Conservation (phyloP, 345 rosid genomes). For the Eucalyptus tenuipes region DNA sequence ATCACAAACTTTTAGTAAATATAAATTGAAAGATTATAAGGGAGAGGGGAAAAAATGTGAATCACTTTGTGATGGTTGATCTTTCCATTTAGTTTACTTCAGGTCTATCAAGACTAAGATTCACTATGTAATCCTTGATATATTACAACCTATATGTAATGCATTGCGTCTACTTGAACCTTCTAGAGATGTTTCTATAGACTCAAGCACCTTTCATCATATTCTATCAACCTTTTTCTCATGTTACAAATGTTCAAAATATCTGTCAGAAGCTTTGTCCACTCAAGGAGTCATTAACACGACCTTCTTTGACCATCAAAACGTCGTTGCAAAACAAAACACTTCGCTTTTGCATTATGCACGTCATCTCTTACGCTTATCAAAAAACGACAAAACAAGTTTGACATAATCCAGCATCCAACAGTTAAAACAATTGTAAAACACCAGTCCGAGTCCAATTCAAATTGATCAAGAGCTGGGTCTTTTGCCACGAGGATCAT, state of each 20-base stretch:
- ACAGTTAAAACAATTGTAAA: not conserved
- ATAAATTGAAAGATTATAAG: no score
- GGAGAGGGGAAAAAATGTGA: no score
- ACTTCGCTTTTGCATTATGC: not conserved
- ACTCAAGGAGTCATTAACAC: not conserved
- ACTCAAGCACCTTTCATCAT: not conserved
- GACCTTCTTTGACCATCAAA: not conserved
- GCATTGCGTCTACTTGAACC: not conserved
- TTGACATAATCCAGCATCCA: not conserved
- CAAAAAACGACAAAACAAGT: not conserved
- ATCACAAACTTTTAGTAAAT: not conserved
- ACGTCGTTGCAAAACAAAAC: not conserved
- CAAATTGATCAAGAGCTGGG: not conserved
- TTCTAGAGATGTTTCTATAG: not conserved
- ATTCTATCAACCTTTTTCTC: not conserved
- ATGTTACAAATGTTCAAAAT: not conserved
- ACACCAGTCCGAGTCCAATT: not conserved
- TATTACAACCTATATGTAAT: not conserved
- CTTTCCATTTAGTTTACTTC: not conserved
- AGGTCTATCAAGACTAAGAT: no score
- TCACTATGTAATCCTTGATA: not conserved
- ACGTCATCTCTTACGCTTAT: not conserved
- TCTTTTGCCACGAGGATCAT: not conserved
- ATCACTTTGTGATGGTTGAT: no score
- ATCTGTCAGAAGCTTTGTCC: not conserved